Base-by-base conservation (phyloP, 1,139 yeast species). In the Lodderomyces orthopsilosis region DNA sequence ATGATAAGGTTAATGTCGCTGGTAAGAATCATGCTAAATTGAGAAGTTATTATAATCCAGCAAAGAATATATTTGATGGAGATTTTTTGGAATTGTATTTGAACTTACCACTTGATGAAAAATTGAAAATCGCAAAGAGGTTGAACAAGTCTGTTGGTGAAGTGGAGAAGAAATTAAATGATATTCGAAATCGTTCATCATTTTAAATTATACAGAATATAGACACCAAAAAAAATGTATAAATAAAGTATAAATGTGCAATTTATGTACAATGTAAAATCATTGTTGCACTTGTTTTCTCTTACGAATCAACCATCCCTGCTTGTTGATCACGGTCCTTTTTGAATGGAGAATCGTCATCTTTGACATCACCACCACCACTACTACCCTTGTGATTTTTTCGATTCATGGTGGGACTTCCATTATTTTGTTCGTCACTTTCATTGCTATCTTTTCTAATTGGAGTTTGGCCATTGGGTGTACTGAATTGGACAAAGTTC, bases 11-110 rank as follows among this genome's bases (percentile, higher is more conserved):
- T 27, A 65, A 73, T 15, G 49, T 42, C 2, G 7, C 82, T 13
- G 95, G 86, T 0, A 71, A 93, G 45, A 87, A 85, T 51, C 87
- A 83, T 46, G 50, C 78, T 51, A 76, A 77, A 48, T 90, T 75
- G 57, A 68, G 97, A 42, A 76, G 97, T 41, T 85, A 84, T 57
- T 89, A 88, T 56, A 81, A 80, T 17, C 96, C 97, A 0, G 79
- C 76, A 6, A 83, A 82, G 51, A 76, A 81, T 43, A 82, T 87
- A 2, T 74, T 93, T 37, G 98, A 93, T 62, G 98, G 98, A 9
- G 98, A 93, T 59, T 67, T 88, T 23, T 69, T 93, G 42, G 97
- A 89, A 54, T 61, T 63, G 41, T 86, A 68, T 56, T 60, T 62
- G 32, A 55, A 55, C 7, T 59, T 85, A 30, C 57, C 62, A 2